Percentiles rank a stretch among this genome's conserved stretches.
These are phyloP conservation scores for Orbilia blumenaviensis DNA, from an alignment of 2,329 filamentous ascomycete species.

Conservation along the genomic window DNA sequence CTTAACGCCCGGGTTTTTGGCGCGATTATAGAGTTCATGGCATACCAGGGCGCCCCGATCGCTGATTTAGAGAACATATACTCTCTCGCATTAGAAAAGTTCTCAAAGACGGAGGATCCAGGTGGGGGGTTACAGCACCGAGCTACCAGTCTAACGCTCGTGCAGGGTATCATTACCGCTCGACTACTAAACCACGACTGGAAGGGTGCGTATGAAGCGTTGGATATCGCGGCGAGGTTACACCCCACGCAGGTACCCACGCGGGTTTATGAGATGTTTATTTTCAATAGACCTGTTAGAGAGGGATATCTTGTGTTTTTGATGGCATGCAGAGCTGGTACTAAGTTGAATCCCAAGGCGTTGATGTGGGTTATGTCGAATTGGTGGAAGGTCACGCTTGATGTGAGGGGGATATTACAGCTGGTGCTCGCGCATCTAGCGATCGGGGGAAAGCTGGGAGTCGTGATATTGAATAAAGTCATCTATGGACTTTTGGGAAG, in stretches of 20 bases:
- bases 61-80: conserved; percentile 64
- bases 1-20: conserved; percentile 64
- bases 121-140: conserved; percentile 59
- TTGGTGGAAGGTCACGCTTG: conserved; percentile 57
- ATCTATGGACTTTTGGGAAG: conserved; percentile 62
- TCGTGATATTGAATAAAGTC: conserved; percentile 61
- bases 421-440: conserved; percentile 44
- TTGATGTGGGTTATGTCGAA: conserved; percentile 47
- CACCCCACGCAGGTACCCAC: conserved; percentile 62
- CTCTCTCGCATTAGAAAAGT: conserved; percentile 63
- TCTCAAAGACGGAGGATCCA: conserved; percentile 60
- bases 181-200: conserved; percentile 64
- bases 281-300: conserved; percentile 62
- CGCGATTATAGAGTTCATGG: conserved; percentile 65
- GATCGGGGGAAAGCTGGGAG: conserved; percentile 53
- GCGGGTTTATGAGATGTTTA: conserved; percentile 64
- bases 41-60: conserved; percentile 61
- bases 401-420: conserved; percentile 38
- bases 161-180: conserved; percentile 65
- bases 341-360: conserved; percentile 59
- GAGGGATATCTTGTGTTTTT: conserved; percentile 65
- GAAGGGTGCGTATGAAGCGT: conserved; percentile 64
- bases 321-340: conserved; percentile 64
- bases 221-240: conserved; percentile 65
- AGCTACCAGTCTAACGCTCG: conserved; percentile 62